phyloP scores from a whole-genome alignment of 1,284 basidiomycete genomes.

The Cutaneotrichosporon dermatis region DNA sequence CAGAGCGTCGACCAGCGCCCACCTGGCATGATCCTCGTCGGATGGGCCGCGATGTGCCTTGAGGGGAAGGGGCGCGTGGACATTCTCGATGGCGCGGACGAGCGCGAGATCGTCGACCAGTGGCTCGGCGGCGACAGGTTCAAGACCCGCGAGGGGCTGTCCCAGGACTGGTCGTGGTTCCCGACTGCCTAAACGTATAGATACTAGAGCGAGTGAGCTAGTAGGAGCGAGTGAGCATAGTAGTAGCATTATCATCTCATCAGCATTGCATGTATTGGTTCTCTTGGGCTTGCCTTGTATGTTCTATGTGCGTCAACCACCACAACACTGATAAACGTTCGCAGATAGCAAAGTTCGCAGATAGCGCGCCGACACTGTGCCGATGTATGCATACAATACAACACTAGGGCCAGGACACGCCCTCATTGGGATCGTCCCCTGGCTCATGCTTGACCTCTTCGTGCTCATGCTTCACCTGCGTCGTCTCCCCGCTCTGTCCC shows the following conservation, averaged over 20 bases:
- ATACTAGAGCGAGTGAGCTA: not conserved
- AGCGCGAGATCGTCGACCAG: constrained; percentile 32
- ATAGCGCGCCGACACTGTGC: not conserved
- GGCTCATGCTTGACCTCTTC: constrained; percentile 2
- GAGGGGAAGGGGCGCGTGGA: constrained; percentile 54
- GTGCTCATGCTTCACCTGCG: not conserved
- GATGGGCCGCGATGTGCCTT: constrained; percentile 66
- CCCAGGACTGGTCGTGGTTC: constrained; percentile 16
- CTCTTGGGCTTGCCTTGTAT: not conserved
- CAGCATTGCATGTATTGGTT: not conserved
- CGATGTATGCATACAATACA: not conserved
- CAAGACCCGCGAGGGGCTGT: constrained; percentile 41
- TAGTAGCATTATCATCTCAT: not conserved
- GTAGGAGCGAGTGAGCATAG: not conserved
- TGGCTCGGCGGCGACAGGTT: constrained; percentile 41
- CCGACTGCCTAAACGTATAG: not conserved
- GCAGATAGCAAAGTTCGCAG: not conserved
- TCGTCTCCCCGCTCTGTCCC: too few species aligned
- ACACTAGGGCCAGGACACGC: constrained; percentile 4
- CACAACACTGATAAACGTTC: too few species aligned
- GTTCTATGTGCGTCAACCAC: too few species aligned
- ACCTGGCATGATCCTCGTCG: constrained; percentile 92
- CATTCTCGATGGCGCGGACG: constrained; percentile 51
- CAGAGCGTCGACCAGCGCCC: constrained; percentile 81
- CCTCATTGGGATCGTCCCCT: not conserved